Evolutionary conservation across 2,329 filamentous ascomycete species (phyloP).

Genomic region (Periconia sp.): DNA sequence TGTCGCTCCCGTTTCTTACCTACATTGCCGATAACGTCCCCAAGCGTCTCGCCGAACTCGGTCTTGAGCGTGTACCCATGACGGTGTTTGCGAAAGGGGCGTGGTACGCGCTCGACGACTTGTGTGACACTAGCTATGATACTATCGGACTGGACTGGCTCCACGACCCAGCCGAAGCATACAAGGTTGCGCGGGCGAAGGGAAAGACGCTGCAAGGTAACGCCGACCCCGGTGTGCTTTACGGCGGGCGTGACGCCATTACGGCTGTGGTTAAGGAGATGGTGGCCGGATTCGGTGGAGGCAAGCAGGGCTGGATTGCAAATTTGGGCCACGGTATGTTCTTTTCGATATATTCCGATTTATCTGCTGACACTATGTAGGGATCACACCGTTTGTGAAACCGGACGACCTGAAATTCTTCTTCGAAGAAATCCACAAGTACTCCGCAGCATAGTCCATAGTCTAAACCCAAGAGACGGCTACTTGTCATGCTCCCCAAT

Average conservation of each 20-base stretch:
- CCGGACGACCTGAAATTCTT: conserved; percentile 92
- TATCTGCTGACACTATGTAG: conserved; percentile 50
- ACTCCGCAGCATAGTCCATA: conserved; percentile 21
- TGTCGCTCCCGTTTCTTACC: conserved; percentile 82
- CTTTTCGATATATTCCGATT: too few species aligned
- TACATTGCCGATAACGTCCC: conserved; percentile 84
- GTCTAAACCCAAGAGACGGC: not conserved
- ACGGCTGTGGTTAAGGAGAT: conserved; percentile 81
- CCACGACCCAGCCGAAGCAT: conserved; percentile 82
- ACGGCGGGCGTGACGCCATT: conserved; percentile 80
- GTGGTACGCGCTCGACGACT: conserved; percentile 87
- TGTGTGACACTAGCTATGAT: conserved; percentile 87
- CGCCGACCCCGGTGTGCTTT: conserved; percentile 89
- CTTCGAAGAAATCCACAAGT: conserved; percentile 80
- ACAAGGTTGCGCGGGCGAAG: conserved; percentile 69
- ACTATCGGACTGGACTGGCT: conserved; percentile 96
- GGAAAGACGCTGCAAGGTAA: conserved; percentile 90
- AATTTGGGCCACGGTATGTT: conserved; percentile 89
- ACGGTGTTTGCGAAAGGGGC: conserved; percentile 97
- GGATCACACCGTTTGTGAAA: conserved; percentile 91
- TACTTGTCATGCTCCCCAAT: conserved; percentile 33
- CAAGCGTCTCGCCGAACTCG: conserved; percentile 69
- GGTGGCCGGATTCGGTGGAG: conserved; percentile 80
- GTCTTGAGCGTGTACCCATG: conserved; percentile 84
- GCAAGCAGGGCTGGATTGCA: conserved; percentile 92